Evolutionary conservation across 257 asterid genomes (phyloP).

Genomic region (Cinchona pubescens): DNA sequence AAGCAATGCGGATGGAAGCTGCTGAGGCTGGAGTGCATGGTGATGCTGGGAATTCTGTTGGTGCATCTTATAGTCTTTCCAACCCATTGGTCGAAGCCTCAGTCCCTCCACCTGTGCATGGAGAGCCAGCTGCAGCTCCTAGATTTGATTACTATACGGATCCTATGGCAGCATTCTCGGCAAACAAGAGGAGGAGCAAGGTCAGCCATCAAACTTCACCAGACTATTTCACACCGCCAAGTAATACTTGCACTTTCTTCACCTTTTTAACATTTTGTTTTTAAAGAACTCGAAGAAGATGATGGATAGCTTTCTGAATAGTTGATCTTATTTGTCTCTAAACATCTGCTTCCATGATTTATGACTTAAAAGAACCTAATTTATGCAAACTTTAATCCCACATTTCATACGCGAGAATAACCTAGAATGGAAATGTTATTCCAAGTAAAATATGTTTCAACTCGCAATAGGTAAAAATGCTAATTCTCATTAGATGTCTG

Average conservation of each 20-base stretch:
- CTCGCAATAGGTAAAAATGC: no score
- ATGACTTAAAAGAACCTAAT: no score
- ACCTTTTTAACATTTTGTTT: background rate
- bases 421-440: no score
- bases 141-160: conserved; percentile 84
- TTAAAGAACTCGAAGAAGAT: no score
- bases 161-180: conserved; percentile 79
- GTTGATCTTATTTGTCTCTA: background rate
- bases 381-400: no score
- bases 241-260: conserved; percentile 40
- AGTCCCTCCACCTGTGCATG: conserved; percentile 16
- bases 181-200: conserved; percentile 43
- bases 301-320: background rate
- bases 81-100: conserved; percentile 61
- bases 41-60: conserved; percentile 25
- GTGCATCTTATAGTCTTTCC: conserved; percentile 42
- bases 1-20: conserved; percentile 69
- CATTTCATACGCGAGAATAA: no score
- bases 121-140: conserved; percentile 25
- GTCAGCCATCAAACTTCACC: conserved; percentile 49
- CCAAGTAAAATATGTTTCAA: no score
- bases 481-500: no score
- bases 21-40: conserved; percentile 26
- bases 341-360: background rate
- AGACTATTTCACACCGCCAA: conserved; percentile 42